phyloP scores from a whole-genome alignment of 495 filamentous ascomycete genomes.

The Rusavskia elegans region DNA sequence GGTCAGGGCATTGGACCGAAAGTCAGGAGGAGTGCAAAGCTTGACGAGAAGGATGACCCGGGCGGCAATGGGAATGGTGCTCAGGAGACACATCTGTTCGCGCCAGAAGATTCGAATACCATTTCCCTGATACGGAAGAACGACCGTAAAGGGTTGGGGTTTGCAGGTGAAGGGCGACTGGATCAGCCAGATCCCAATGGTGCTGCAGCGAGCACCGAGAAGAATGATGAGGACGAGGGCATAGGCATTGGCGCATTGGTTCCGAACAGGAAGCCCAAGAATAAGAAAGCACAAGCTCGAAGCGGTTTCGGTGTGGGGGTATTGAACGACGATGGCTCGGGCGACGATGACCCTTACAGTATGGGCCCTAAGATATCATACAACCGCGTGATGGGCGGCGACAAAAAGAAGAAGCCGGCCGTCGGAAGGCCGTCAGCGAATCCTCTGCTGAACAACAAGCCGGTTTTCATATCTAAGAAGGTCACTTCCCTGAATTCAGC shows the following conservation, averaged over 20 bases:
- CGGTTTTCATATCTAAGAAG: constrained; percentile 69
- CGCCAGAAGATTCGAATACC: constrained; percentile 70
- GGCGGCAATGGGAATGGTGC: constrained; percentile 14
- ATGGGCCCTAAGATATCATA: constrained; percentile 87
- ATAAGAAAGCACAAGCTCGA: constrained; percentile 32
- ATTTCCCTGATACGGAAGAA: constrained; percentile 61
- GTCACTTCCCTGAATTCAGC: constrained; percentile 35
- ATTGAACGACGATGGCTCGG: constrained; percentile 90
- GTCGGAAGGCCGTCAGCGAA: constrained; percentile 34
- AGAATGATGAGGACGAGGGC: constrained; percentile 35
- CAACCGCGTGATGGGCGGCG: constrained; percentile 65
- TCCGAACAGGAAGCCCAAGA: constrained; percentile 20
- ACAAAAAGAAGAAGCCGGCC: constrained; percentile 54
- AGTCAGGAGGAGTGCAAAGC: constrained; percentile 55
- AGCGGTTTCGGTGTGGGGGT: constrained; percentile 77
- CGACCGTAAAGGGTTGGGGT: constrained; percentile 73
- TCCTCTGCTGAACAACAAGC: constrained; percentile 49
- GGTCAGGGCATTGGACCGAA: constrained; percentile 89
- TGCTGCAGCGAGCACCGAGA: constrained; percentile 21
- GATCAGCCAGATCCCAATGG: constrained; percentile 7
- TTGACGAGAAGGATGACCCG: constrained; percentile 36
- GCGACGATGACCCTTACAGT: constrained; percentile 90
- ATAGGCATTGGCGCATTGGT: background rate
- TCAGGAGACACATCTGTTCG: constrained; percentile 57
- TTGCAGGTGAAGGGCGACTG: constrained; percentile 48